Percentiles rank a stretch among this genome's conserved stretches.
These are phyloP conservation scores for Chrysoporthe puriensis DNA, from an alignment of 2,329 filamentous ascomycete genomes.

Conservation along the genomic window DNA sequence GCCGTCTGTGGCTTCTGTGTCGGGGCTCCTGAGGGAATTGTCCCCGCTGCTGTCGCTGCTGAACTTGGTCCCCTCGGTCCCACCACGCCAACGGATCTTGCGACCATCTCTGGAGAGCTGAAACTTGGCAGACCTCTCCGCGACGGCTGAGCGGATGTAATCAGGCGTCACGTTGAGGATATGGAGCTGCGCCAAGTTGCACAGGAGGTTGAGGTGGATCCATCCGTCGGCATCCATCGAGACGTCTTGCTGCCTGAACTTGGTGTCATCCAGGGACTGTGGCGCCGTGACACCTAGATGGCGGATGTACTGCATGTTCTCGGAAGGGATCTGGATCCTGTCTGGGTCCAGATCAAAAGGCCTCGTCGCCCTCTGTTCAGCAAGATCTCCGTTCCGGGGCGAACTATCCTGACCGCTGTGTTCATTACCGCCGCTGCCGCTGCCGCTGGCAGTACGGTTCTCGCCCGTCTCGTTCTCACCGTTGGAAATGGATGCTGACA, in stretches of 20 bases:
- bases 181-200: slow-evolving; percentile 82
- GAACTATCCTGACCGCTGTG: slow-evolving; percentile 44
- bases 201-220: slow-evolving; percentile 81
- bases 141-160: slow-evolving; percentile 74
- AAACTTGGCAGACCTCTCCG: slow-evolving; percentile 72
- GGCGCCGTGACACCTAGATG: slow-evolving; percentile 60
- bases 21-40: slow-evolving; percentile 51
- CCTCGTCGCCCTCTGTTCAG: slow-evolving; percentile 77
- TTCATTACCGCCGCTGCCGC: slow-evolving; percentile 36
- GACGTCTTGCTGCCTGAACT: slow-evolving; percentile 47
- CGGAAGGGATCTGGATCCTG: slow-evolving; percentile 72
- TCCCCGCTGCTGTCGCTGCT: slow-evolving; percentile 65
- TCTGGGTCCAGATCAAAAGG: slow-evolving; percentile 78
- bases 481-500: slow-evolving; percentile 52
- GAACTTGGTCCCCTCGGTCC: slow-evolving; percentile 64
- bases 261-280: slow-evolving; percentile 51
- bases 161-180: slow-evolving; percentile 81
- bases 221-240: slow-evolving; percentile 71
- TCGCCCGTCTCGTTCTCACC: slow-evolving; percentile 49
- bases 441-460: slow-evolving; percentile 36
- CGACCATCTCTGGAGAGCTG: slow-evolving; percentile 77
- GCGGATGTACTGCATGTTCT: slow-evolving; percentile 80
- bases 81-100: slow-evolving; percentile 80
- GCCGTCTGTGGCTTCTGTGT: slow-evolving; percentile 53
- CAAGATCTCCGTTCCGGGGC: slow-evolving; percentile 44